Percentiles rank a stretch among this genome's conserved stretches.
phyloP scores from a whole-genome alignment of 352 stramenopile genomes.

The Phytophthora brassicae region DNA sequence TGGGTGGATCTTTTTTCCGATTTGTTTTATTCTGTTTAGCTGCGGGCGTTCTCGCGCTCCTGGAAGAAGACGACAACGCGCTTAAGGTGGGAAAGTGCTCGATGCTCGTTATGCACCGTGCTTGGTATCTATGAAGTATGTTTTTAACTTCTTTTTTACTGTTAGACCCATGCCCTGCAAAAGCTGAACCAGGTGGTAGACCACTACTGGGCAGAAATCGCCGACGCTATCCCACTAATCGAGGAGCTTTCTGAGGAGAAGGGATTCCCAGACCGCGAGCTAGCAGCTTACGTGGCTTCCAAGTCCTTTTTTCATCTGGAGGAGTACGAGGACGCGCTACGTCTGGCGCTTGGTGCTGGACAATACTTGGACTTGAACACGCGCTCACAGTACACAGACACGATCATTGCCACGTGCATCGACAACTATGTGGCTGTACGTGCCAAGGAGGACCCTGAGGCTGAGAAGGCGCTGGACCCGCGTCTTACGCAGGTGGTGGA shows the following conservation, averaged over 20 bases:
- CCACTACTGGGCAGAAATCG: conserved; percentile 94
- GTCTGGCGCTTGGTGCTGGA: conserved; percentile 94
- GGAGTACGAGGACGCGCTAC: conserved; percentile 95
- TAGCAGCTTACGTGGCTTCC: conserved; percentile 92
- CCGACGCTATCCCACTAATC: conserved; percentile 90
- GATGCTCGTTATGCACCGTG: not conserved
- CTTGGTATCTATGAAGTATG: not conserved
- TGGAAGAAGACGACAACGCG: conserved; percentile 91
- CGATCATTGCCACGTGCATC: conserved; percentile 96
- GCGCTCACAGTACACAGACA: conserved; percentile 97
- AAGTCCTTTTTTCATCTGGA: conserved; percentile 99
- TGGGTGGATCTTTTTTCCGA: conserved; percentile 36
- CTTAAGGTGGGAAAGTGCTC: conserved; percentile 89
- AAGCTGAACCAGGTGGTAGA: conserved; percentile 93
- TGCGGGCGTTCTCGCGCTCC: conserved; percentile 84
- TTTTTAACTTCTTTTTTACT: conserved; percentile 15
- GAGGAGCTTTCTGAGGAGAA: conserved; percentile 94
- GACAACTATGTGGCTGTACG: conserved; percentile 96
- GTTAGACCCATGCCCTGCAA: conserved; percentile 87
- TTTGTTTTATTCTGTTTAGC: conserved; percentile 44
- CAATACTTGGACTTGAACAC: conserved; percentile 94
- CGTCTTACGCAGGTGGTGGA: conserved; percentile 96
- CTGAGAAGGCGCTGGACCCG: conserved; percentile 81
- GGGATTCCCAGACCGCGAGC: conserved; percentile 87
- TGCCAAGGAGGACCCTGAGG: conserved; percentile 71